Evolutionary conservation across 768 basidiomycete species (phyloP).

Genomic region (Zangia roseola): DNA sequence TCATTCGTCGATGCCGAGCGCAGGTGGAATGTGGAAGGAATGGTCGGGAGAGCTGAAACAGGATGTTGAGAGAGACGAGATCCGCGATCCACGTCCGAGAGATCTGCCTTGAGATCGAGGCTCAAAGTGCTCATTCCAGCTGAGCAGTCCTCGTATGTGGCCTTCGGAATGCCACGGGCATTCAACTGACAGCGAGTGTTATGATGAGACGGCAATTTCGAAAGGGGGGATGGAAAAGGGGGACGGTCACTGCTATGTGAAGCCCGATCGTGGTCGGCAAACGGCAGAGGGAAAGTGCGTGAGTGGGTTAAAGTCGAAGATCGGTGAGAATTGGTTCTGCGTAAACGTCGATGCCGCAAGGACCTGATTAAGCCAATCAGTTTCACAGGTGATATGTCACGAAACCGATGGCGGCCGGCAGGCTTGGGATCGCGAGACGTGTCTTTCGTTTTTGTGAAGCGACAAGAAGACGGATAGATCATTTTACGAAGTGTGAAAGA

Average conservation of each 20-base stretch:
- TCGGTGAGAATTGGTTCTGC: constrained; percentile 2
- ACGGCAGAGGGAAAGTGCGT: constrained; percentile 1
- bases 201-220: background rate
- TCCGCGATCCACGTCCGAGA: background rate
- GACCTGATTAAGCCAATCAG: constrained; percentile 22
- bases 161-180: constrained; percentile 4
- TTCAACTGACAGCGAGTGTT: constrained; percentile 2
- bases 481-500: background rate
- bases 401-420: constrained; percentile 8
- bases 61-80: background rate
- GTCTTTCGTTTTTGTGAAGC: constrained; percentile 14
- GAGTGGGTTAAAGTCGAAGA: constrained; percentile 4
- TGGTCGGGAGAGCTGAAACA: constrained; percentile 10
- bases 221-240: too few relatives aligned
- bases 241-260: constrained; percentile 3
- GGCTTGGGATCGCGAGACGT: constrained; percentile 11
- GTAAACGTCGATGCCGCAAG: constrained; percentile 14
- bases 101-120: background rate
- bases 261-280: constrained; percentile 4
- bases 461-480: constrained; percentile 9
- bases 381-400: constrained; percentile 20
- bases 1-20: constrained; percentile 18
- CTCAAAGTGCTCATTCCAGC: constrained; percentile 14
- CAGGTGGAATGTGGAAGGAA: constrained; percentile 19
- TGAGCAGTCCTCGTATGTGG: constrained; percentile 8